Conservation (phyloP, 129 eudicot genomes). For the Pittosporum tobira region DNA sequence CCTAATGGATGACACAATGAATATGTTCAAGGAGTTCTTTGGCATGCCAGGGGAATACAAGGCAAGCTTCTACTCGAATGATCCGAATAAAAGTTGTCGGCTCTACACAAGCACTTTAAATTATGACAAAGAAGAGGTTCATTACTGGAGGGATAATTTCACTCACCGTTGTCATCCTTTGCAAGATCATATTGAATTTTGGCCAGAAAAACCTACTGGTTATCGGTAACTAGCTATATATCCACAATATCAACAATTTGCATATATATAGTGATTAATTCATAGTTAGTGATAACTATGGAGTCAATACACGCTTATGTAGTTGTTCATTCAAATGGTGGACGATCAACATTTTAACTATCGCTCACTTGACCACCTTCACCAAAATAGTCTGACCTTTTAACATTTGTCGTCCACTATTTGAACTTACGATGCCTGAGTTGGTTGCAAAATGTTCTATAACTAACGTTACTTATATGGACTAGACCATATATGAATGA, state of each 20-base stretch:
- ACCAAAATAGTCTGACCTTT: neutral
- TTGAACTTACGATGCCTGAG: no score
- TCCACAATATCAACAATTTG: neutral
- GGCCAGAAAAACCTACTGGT: constrained; percentile 48
- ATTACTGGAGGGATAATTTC: constrained; percentile 78
- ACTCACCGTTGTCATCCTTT: constrained; percentile 62
- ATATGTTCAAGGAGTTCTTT: constrained; percentile 40
- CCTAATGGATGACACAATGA: constrained; percentile 32
- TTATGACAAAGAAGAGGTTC: constrained; percentile 53
- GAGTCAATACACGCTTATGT: no score
- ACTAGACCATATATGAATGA: no score
- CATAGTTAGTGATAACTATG: no score
- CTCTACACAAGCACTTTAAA: constrained; percentile 50
- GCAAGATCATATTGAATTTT: constrained; percentile 35
- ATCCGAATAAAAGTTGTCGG: constrained; percentile 30
- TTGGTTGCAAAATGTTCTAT: no score
- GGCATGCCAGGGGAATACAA: constrained; percentile 36
- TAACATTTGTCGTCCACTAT: no score
- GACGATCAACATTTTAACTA: no score
- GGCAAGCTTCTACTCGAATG: constrained; percentile 32
- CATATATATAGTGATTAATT: neutral
- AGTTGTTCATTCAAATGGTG: no score
- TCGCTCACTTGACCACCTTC: neutral
- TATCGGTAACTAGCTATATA: constrained; percentile 34
- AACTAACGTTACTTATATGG: no score